Evolutionary conservation across 352 stramenopile species (phyloP).

Genomic region (Pythium volutum): DNA sequence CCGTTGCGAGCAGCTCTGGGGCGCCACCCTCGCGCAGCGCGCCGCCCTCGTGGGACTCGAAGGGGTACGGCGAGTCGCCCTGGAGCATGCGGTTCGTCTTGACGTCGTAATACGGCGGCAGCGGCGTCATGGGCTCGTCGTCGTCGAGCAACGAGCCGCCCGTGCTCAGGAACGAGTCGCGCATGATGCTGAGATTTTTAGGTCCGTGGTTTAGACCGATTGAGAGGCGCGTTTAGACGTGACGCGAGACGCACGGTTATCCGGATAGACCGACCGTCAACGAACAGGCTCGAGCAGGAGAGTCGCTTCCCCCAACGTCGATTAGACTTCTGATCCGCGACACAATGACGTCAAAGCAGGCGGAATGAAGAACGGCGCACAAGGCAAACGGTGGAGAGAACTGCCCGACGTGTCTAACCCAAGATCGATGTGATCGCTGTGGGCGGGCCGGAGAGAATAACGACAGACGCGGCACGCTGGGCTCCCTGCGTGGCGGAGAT

Average conservation of each 20-base stretch:
- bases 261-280: neutral
- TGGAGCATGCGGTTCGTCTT: neutral
- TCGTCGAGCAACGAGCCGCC: constrained; percentile 5
- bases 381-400: neutral
- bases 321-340: neutral
- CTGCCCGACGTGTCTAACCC: neutral
- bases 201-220: neutral
- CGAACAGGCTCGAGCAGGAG: neutral
- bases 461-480: neutral
- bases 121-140: constrained; percentile 2
- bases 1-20: constrained; percentile 21
- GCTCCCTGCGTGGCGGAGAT: neutral
- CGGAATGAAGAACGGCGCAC: neutral
- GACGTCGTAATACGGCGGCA: constrained; percentile 1
- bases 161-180: constrained; percentile 4
- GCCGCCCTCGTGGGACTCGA: constrained; percentile 14
- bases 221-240: too few relatives aligned
- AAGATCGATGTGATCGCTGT: too few relatives aligned
- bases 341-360: too few relatives aligned
- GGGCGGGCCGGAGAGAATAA: neutral
- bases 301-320: neutral
- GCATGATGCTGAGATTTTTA: neutral
- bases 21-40: constrained; percentile 27
- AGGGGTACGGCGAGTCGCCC: neutral
- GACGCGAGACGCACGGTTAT: neutral